These are phyloP conservation scores for Eucalyptus pauciflora DNA, from an alignment of 345 rosid species.

Conservation along the genomic window DNA sequence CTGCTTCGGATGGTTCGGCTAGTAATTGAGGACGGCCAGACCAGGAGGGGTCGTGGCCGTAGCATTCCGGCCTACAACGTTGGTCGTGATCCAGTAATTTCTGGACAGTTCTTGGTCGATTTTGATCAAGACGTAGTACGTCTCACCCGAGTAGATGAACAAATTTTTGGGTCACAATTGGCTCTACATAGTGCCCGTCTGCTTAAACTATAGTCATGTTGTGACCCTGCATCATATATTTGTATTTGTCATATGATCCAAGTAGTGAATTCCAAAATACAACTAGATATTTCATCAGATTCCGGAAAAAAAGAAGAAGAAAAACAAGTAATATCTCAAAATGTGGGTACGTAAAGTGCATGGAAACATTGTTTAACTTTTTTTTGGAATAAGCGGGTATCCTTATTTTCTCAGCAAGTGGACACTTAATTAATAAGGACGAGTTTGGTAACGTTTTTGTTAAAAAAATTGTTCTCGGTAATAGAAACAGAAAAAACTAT, in stretches of 20 bases:
- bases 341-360: background rate
- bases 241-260: too few species aligned
- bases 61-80: conserved; percentile 39
- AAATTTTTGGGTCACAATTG: conserved; percentile 60
- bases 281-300: background rate
- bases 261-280: background rate
- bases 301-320: background rate
- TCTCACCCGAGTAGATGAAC: conserved; percentile 73
- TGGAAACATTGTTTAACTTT: background rate
- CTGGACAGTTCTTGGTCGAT: conserved; percentile 45
- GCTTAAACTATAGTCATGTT: background rate
- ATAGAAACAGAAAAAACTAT: too few species aligned
- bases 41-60: conserved; percentile 28
- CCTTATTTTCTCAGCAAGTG: background rate
- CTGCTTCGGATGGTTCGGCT: conserved; percentile 44
- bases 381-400: background rate
- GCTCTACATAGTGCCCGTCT: conserved; percentile 70
- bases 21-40: conserved; percentile 41
- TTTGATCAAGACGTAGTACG: conserved; percentile 56
- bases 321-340: background rate
- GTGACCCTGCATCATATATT: too few species aligned
- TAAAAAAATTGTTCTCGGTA: too few species aligned
- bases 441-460: too few species aligned
- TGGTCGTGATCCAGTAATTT: conserved; percentile 61
- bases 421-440: background rate